phyloP scores from a whole-genome alignment of 176 grass and related monocot species.

The Pharus latifolius region DNA sequence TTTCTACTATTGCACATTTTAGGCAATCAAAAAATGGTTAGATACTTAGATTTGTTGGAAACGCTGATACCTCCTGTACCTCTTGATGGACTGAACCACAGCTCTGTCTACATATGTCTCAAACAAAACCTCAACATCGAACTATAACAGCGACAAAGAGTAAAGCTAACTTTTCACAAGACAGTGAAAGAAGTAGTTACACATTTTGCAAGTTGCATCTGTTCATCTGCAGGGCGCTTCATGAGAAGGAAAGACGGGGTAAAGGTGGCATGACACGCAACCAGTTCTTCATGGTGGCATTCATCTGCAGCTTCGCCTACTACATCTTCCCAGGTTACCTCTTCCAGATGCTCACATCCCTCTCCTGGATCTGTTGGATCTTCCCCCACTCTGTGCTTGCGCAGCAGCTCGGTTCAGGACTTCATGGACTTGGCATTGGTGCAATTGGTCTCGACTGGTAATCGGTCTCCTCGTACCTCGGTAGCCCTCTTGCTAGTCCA shows the following conservation, averaged over 20 bases:
- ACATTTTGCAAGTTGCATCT: too few species aligned
- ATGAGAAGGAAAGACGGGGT: constrained; percentile 53
- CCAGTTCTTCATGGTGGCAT: constrained; percentile 83
- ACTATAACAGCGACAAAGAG: too few species aligned
- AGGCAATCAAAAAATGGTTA: too few species aligned
- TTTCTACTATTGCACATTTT: too few species aligned
- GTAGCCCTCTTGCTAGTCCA: constrained; percentile 89
- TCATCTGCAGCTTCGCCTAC: constrained; percentile 71
- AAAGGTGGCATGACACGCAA: constrained; percentile 67
- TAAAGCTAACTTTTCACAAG: too few species aligned
- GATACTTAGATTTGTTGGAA: too few species aligned
- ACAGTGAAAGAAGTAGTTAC: too few species aligned
- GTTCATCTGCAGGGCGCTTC: constrained; percentile 30
- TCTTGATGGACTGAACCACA: too few species aligned
- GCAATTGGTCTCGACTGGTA: constrained; percentile 84
- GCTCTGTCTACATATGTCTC: too few species aligned
- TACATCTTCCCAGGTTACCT: constrained; percentile 84
- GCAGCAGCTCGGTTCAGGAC: constrained; percentile 79
- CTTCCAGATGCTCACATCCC: constrained; percentile 88
- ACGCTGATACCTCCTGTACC: too few species aligned
- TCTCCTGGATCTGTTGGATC: constrained; percentile 91
- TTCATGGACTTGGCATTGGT: constrained; percentile 59
- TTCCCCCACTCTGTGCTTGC: constrained; percentile 62
- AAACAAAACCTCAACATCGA: too few species aligned
- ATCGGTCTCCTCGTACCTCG: constrained; percentile 62